phyloP scores from a whole-genome alignment of 192 early-diverging fungal genomes.

The Podila epicladia region DNA sequence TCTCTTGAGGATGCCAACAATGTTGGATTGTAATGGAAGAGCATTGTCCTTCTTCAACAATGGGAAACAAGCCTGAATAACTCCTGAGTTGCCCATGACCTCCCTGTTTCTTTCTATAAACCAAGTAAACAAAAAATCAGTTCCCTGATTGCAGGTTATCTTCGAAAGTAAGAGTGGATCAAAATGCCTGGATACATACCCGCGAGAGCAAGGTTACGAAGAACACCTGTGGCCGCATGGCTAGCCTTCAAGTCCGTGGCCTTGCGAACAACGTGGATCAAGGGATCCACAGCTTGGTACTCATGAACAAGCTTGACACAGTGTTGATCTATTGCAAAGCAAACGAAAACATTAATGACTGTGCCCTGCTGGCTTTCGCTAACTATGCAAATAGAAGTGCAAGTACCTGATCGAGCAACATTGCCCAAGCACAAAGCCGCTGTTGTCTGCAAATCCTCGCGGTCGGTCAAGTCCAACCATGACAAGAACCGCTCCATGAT shows the following conservation, averaged over 20 bases:
- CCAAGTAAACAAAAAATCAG: neutral
- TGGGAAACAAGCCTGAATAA: conserved; percentile 55
- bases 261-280: conserved; percentile 61
- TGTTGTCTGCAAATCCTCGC: conserved; percentile 58
- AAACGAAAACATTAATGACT: neutral
- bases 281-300: conserved; percentile 60
- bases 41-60: conserved; percentile 62
- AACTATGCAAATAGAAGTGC: too few species aligned
- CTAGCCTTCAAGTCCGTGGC: conserved; percentile 59
- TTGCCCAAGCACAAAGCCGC: conserved; percentile 77
- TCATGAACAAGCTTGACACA: conserved; percentile 69
- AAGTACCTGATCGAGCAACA: conserved; percentile 68
- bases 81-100: conserved; percentile 57
- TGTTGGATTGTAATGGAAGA: conserved; percentile 60
- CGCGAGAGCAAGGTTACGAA: conserved; percentile 76
- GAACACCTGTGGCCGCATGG: conserved; percentile 71
- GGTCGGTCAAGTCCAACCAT: conserved; percentile 51
- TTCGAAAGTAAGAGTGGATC: neutral
- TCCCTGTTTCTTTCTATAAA: conserved; percentile 56
- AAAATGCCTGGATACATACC: conserved; percentile 17
- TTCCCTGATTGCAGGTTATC: neutral
- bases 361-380: too few species aligned
- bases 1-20: conserved; percentile 65
- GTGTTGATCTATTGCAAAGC: conserved; percentile 59
- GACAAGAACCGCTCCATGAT: conserved; percentile 54